Conservation (phyloP, 495 filamentous ascomycete species). For the Hypoxylon fuscum region DNA sequence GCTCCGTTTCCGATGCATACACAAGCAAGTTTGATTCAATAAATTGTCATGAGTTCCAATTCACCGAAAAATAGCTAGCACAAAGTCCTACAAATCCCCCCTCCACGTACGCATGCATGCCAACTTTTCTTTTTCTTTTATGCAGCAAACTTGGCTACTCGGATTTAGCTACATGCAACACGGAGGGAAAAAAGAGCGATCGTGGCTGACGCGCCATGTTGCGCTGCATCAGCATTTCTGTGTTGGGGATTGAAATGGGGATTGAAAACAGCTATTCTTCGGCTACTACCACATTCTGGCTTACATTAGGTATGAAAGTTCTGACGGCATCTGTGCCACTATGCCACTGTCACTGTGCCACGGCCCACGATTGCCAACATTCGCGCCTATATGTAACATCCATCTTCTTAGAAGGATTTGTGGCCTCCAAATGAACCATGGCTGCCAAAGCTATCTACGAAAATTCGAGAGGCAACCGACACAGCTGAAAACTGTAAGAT, state of each 20-base stretch:
- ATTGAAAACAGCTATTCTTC: too few relatives aligned
- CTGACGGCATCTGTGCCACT: slow-evolving; percentile 25
- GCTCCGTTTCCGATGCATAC: slow-evolving; percentile 11
- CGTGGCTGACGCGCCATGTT: slow-evolving; percentile 19
- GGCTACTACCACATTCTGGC: not conserved
- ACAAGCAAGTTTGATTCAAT: not conserved
- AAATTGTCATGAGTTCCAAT: slow-evolving; percentile 3
- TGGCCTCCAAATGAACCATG: slow-evolving; percentile 10
- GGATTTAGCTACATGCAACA: slow-evolving; percentile 13
- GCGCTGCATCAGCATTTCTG: slow-evolving; percentile 25
- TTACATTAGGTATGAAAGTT: slow-evolving; percentile 17
- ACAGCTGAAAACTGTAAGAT: slow-evolving; percentile 11
- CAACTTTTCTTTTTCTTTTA: not conserved
- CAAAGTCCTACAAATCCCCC: not conserved
- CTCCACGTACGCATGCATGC: slow-evolving; percentile 4
- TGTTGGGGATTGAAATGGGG: not conserved
- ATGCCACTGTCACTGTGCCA: slow-evolving; percentile 4
- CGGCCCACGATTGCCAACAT: slow-evolving; percentile 11
- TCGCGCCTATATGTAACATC: slow-evolving; percentile 25
- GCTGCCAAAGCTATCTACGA: not conserved
- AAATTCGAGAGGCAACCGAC: slow-evolving; percentile 26
- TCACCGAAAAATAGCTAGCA: slow-evolving; percentile 6
- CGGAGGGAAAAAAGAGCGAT: not conserved
- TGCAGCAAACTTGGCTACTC: slow-evolving; percentile 13
- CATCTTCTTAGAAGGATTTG: slow-evolving; percentile 24